Evolutionary conservation across 2,329 filamentous ascomycete species (phyloP).

Genomic region (Fusarium keratoplasticum): DNA sequence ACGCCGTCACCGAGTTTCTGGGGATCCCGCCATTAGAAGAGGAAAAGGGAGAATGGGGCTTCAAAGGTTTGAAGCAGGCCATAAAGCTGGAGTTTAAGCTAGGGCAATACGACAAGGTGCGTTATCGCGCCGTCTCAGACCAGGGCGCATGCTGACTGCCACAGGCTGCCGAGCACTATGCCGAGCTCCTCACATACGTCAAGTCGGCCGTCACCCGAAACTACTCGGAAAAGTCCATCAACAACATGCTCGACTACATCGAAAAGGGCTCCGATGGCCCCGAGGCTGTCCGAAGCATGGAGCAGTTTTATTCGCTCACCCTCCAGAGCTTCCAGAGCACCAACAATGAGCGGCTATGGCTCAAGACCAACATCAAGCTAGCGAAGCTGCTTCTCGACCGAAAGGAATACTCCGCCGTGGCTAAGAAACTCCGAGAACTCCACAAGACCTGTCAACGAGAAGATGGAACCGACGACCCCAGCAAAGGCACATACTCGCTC

Average conservation of each 20-base stretch:
- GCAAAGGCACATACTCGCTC: conserved; percentile 94
- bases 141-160: conserved; percentile 36
- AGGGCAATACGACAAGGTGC: conserved; percentile 85
- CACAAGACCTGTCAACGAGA: conserved; percentile 89
- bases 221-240: conserved; percentile 99
- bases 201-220: conserved; percentile 97
- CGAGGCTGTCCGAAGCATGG: conserved; percentile 82
- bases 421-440: conserved; percentile 86
- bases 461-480: conserved; percentile 90
- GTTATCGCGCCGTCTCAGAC: neutral
- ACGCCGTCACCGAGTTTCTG: conserved; percentile 93
- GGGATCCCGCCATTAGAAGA: conserved; percentile 84
- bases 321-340: conserved; percentile 95
- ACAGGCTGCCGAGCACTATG: conserved; percentile 91
- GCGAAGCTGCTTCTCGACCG: conserved; percentile 91
- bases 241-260: conserved; percentile 98
- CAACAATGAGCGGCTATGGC: conserved; percentile 96
- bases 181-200: conserved; percentile 95
- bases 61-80: conserved; percentile 97
- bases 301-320: conserved; percentile 94
- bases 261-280: conserved; percentile 84
- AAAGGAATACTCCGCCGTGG: conserved; percentile 85
- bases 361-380: conserved; percentile 98
- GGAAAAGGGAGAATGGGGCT: conserved; percentile 98
- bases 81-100: conserved; percentile 97